These are phyloP conservation scores for Paratinospora sagittata DNA, from an alignment of 164 flowering plant genomes.

Conservation along the genomic window DNA sequence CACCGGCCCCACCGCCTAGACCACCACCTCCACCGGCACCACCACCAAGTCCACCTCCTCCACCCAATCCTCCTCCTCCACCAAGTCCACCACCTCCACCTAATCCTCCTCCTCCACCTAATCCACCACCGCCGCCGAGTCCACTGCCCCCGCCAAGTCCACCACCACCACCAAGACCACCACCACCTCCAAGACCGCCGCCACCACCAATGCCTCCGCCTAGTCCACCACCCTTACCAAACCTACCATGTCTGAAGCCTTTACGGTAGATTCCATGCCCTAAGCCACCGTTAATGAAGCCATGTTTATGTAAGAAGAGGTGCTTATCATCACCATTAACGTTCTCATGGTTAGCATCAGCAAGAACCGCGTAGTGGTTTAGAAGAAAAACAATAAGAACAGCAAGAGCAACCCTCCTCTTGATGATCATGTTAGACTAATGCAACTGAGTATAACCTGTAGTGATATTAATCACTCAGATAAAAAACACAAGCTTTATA, in stretches of 20 bases:
- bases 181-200: conserved; percentile 3
- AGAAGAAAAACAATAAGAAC: conserved; percentile 6
- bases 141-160: too few relatives aligned
- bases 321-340: conserved; percentile 2
- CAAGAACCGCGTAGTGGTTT: not conserved
- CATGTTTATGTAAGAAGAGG: conserved; percentile 3
- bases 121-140: conserved; percentile 2
- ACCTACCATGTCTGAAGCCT: conserved; percentile 2
- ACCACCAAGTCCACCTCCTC: conserved; percentile 1
- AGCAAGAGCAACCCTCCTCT: conserved; percentile 1
- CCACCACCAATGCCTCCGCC: conserved; percentile 16
- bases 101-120: too few relatives aligned
- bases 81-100: conserved; percentile 1
- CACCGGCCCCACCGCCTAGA: conserved; percentile 11
- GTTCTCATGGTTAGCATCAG: not conserved
- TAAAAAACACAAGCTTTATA: not conserved
- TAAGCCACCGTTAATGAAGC: conserved; percentile 8
- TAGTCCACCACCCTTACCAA: conserved; percentile 7
- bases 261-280: not conserved
- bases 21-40: conserved; percentile 9
- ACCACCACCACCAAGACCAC: conserved; percentile 9
- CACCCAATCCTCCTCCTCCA: conserved; percentile 5
- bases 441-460: too few relatives aligned
- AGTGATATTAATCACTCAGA: too few relatives aligned
- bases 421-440: not conserved